Conservation (phyloP, 106 monocot species). For the Acorus gramineus region DNA sequence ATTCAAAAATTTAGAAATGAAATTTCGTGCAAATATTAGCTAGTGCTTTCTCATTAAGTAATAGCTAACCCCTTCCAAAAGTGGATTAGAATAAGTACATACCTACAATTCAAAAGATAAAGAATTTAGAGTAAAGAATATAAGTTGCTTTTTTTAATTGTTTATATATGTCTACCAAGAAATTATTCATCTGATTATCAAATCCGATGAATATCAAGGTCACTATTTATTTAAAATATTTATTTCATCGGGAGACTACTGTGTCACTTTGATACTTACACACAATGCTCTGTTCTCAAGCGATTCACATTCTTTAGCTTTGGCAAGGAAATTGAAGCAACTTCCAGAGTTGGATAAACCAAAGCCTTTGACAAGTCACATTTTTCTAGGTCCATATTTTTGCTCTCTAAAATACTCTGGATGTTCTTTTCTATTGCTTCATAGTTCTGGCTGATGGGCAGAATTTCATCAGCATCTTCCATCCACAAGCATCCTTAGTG, state of each 20-base stretch:
- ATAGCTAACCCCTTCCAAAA: slow-evolving; percentile 42
- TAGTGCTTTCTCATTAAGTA: not conserved
- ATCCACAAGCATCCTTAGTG: slow-evolving; percentile 42
- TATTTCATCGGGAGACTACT: slow-evolving; percentile 10
- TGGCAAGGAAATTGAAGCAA: slow-evolving; percentile 62
- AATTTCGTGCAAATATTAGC: not conserved
- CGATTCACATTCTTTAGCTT: slow-evolving; percentile 59
- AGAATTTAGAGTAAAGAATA: not conserved
- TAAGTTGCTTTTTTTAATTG: not conserved
- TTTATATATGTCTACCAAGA: no score
- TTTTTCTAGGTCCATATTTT: slow-evolving; percentile 27
- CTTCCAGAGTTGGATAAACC: slow-evolving; percentile 38
- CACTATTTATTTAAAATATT: no score
- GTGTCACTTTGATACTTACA: slow-evolving; percentile 11
- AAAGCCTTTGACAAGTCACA: slow-evolving; percentile 51
- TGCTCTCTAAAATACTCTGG: slow-evolving; percentile 32
- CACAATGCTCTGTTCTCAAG: slow-evolving; percentile 66
- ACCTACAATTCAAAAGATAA: slow-evolving; percentile 4
- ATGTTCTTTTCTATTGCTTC: slow-evolving; percentile 45
- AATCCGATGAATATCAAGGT: no score
- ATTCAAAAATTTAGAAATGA: not conserved
- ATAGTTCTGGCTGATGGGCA: slow-evolving; percentile 40
- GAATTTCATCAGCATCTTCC: slow-evolving; percentile 62
- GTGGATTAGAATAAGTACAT: slow-evolving; percentile 67
- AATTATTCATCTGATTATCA: no score